Conservation (phyloP, 2,329 filamentous ascomycete genomes). For the Kalmusia sp. region DNA sequence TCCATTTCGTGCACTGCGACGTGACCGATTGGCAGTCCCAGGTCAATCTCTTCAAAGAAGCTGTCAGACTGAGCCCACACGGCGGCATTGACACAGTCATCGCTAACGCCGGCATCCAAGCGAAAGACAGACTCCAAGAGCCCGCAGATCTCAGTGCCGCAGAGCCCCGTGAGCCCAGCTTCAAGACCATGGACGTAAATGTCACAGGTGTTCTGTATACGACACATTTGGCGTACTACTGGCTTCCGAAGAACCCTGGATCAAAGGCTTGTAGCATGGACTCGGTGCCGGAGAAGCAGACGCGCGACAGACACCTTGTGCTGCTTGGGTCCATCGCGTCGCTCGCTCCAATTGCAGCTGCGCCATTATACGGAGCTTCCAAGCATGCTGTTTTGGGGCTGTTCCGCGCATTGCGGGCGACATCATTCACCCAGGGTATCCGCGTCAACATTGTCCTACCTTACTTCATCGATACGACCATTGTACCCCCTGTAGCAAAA, state of each 20-base stretch:
- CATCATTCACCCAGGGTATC: slow-evolving; percentile 58
- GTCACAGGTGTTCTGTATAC: slow-evolving; percentile 71
- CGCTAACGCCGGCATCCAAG: slow-evolving; percentile 69
- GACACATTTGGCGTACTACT: slow-evolving; percentile 68
- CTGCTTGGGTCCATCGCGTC: slow-evolving; percentile 70
- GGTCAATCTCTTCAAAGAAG: slow-evolving; percentile 67
- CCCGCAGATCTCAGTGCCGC: slow-evolving; percentile 54
- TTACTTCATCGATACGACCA: slow-evolving; percentile 71
- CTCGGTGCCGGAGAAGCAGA: slow-evolving; percentile 31
- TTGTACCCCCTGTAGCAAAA: slow-evolving; percentile 57
- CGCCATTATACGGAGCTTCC: slow-evolving; percentile 64
- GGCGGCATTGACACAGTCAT: slow-evolving; percentile 68
- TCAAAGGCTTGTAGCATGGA: slow-evolving; percentile 45
- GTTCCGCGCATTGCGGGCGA: slow-evolving; percentile 65
- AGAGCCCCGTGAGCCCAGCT: slow-evolving; percentile 57
- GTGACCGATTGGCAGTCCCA: slow-evolving; percentile 71
- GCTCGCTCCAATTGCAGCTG: slow-evolving; percentile 48
- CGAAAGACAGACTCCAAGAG: slow-evolving; percentile 54
- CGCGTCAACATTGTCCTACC: slow-evolving; percentile 72
- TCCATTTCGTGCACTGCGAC: slow-evolving; percentile 68
- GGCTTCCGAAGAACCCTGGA: slow-evolving; percentile 59
- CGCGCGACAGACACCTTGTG: slow-evolving; percentile 65
- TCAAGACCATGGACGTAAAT: slow-evolving; percentile 67
- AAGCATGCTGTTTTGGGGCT: slow-evolving; percentile 73
- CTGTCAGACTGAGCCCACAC: slow-evolving; percentile 60